A percentile compares a stretch with the other conserved stretches of the same genome.
These are phyloP conservation scores for Dictyostelium brefeldianum DNA, from an alignment of 78 protist genomes.

Conservation along the genomic window DNA sequence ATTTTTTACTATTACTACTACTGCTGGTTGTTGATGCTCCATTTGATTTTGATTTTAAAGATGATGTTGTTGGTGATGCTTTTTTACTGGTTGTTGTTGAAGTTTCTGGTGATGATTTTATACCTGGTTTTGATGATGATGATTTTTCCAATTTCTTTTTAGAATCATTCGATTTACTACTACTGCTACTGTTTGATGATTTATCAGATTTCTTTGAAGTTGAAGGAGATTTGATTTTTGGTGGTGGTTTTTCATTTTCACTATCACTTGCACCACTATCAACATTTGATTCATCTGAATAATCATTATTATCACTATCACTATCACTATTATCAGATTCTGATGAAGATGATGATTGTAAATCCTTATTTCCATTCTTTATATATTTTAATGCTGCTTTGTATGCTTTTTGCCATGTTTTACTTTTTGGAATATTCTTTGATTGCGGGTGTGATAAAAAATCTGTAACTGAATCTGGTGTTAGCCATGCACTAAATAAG, in stretches of 20 bases:
- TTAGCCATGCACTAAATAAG: conserved; percentile 75
- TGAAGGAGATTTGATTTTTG: not conserved
- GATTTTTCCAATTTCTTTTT: not conserved
- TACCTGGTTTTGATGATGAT: not conserved
- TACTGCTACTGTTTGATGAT: not conserved
- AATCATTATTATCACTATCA: conserved; percentile 2
- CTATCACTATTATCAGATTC: not conserved
- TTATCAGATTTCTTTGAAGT: not conserved
- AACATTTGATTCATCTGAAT: not conserved
- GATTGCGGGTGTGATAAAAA: conserved; percentile 7
- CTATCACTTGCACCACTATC: not conserved
- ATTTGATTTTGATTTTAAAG: conserved; percentile 10
- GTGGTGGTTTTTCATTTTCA: not conserved
- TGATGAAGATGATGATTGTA: not conserved
- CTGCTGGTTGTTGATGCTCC: conserved; percentile 18
- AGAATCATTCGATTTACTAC: not conserved
- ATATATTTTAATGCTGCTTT: conserved; percentile 51
- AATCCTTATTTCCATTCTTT: conserved; percentile 19
- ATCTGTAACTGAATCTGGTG: conserved; percentile 72
- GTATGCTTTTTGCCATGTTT: conserved; percentile 65
- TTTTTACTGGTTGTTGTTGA: not conserved
- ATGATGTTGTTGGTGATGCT: not conserved
- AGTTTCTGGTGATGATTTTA: not conserved
- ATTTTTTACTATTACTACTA: not conserved
- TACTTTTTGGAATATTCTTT: conserved; percentile 65